Percentiles rank a stretch among this genome's conserved stretches.
Conservation (phyloP, 2,329 filamentous ascomycete genomes). For the Elsinoe australis region DNA sequence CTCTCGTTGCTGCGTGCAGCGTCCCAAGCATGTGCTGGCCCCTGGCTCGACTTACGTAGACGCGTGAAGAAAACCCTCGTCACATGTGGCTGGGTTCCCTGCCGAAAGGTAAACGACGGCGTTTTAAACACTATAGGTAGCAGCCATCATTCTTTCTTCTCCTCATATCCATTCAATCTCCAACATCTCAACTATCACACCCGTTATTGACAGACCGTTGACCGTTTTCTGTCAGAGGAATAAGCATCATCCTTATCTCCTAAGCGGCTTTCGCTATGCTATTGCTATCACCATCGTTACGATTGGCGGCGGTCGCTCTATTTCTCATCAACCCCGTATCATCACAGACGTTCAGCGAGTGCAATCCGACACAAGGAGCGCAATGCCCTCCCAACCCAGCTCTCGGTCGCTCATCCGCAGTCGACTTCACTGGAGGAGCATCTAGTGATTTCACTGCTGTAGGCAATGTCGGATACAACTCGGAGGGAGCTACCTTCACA, state of each 20-base stretch:
- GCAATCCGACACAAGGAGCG: conserved; percentile 49
- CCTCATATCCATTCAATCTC: not conserved
- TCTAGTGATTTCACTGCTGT: conserved; percentile 71
- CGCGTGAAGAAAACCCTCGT: conserved; percentile 3
- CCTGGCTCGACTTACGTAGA: conserved; percentile 9
- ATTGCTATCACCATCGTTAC: conserved; percentile 22
- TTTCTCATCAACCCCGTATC: conserved; percentile 34
- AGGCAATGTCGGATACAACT: conserved; percentile 64
- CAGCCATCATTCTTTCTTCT: conserved; percentile 5
- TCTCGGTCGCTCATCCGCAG: conserved; percentile 69
- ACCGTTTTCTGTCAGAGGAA: conserved; percentile 10
- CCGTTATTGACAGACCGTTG: conserved; percentile 6
- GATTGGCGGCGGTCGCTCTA: conserved; percentile 33
- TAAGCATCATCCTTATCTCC: conserved; percentile 11
- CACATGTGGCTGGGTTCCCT: conserved; percentile 15
- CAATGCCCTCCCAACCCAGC: conserved; percentile 68
- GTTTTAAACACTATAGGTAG: conserved; percentile 14
- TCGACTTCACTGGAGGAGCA: conserved; percentile 72
- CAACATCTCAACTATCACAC: conserved; percentile 10
- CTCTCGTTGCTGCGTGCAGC: conserved; percentile 6
- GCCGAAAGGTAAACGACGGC: conserved; percentile 14
- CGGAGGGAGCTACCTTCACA: conserved; percentile 73
- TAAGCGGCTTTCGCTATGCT: conserved; percentile 8
- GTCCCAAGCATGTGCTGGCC: not conserved
- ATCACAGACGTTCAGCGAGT: conserved; percentile 49